phyloP scores from a whole-genome alignment of 257 asterid species.

The Plantago ovata region DNA sequence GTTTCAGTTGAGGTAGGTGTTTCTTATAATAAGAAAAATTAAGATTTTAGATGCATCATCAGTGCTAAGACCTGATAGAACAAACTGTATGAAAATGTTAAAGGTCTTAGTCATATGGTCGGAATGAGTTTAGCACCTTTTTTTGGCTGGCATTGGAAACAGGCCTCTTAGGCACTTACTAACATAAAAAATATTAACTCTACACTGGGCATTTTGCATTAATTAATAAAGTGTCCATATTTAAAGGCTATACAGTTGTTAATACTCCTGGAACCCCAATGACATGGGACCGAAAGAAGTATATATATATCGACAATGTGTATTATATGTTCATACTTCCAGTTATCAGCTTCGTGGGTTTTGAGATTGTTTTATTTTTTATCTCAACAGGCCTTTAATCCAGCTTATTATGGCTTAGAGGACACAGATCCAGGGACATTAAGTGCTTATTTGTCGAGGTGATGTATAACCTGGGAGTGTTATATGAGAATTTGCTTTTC shows the following conservation, averaged over 20 bases:
- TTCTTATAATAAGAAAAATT: too few species aligned
- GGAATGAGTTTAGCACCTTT: slow-evolving; percentile 1
- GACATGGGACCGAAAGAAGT: too few species aligned
- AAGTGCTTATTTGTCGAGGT: slow-evolving; percentile 93
- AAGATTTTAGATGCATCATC: too few species aligned
- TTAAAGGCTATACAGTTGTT: neutral
- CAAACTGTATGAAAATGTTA: neutral
- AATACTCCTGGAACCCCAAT: neutral
- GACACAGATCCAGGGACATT: slow-evolving; percentile 69
- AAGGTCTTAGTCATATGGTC: neutral
- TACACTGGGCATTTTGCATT: too few species aligned
- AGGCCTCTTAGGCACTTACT: neutral
- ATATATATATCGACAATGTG: neutral
- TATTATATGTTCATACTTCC: neutral
- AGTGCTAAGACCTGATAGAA: slow-evolving; percentile 9
- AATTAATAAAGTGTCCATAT: neutral
- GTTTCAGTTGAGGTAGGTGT: too few species aligned
- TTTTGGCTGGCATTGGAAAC: slow-evolving; percentile 1
- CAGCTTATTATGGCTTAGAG: slow-evolving; percentile 91
- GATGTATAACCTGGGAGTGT: slow-evolving; percentile 16
- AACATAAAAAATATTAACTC: too few species aligned
- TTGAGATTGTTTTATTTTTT: slow-evolving; percentile 15
- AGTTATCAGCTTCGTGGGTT: neutral
- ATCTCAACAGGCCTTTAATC: slow-evolving; percentile 69
- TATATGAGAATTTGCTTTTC: slow-evolving; percentile 17